A percentile compares a stretch with the other conserved stretches of the same genome.
Evolutionary conservation across 2,329 filamentous ascomycete genomes (phyloP).

Genomic region (Fusarium vanettenii): DNA sequence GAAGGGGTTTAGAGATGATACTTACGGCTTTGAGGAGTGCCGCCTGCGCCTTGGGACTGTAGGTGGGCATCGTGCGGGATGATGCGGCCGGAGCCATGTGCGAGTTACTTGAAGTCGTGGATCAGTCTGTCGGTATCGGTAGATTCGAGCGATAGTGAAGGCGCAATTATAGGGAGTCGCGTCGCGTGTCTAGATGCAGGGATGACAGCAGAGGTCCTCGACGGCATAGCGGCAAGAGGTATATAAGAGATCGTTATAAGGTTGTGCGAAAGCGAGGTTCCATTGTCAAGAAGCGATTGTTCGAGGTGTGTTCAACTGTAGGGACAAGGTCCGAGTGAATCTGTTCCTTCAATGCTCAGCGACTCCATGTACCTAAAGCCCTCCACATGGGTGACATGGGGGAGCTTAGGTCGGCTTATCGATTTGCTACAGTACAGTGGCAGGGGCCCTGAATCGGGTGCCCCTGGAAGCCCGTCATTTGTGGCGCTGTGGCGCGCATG

Average conservation of each 20-base stretch:
- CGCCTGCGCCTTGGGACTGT: constrained; percentile 58
- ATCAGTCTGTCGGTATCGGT: constrained; percentile 25
- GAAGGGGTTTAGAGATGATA: constrained; percentile 22
- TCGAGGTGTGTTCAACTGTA: constrained; percentile 27
- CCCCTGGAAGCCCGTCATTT: neutral
- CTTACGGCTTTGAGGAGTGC: constrained; percentile 69
- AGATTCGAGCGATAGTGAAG: constrained; percentile 14
- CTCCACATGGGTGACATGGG: constrained; percentile 7
- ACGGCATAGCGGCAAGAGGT: constrained; percentile 34
- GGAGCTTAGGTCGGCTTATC: constrained; percentile 37
- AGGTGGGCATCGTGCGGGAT: constrained; percentile 49
- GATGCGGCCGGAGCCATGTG: constrained; percentile 18
- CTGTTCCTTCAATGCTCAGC: constrained; percentile 35
- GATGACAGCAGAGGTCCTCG: constrained; percentile 20
- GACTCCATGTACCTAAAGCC: constrained; percentile 5
- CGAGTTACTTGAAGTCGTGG: neutral
- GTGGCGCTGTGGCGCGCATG: constrained; percentile 26
- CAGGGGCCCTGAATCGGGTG: constrained; percentile 17
- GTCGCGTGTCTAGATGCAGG: constrained; percentile 41
- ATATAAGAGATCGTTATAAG: constrained; percentile 29
- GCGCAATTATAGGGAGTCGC: constrained; percentile 38
- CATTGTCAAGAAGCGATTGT: constrained; percentile 26
- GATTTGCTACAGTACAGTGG: constrained; percentile 23
- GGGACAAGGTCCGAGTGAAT: constrained; percentile 20
- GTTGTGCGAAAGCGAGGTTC: constrained; percentile 16